phyloP scores from a whole-genome alignment of 164 flowering plant species.

The Warburgia ugandensis region DNA sequence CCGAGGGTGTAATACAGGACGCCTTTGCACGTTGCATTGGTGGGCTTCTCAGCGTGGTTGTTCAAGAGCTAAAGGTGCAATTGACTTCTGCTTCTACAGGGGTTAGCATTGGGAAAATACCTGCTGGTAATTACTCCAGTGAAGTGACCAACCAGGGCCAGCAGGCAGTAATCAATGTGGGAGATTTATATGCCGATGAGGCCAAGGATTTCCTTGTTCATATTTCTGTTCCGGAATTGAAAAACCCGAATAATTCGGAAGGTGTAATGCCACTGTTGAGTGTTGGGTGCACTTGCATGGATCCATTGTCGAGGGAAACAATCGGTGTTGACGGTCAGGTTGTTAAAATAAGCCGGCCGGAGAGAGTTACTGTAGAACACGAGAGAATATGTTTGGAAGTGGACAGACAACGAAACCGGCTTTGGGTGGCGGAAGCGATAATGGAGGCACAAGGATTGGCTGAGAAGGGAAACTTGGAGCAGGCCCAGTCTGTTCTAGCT shows the following conservation, averaged over 20 bases:
- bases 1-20: constrained; percentile 33
- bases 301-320: constrained; percentile 14
- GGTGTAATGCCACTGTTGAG: constrained; percentile 12
- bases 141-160: constrained; percentile 10
- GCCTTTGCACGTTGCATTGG: constrained; percentile 48
- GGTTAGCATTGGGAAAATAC: constrained; percentile 19
- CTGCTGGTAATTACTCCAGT: constrained; percentile 23
- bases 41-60: constrained; percentile 44
- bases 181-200: constrained; percentile 36
- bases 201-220: constrained; percentile 25
- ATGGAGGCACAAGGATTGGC: constrained; percentile 24
- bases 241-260: not conserved
- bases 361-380: constrained; percentile 5
- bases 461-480: constrained; percentile 20
- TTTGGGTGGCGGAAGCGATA: constrained; percentile 18
- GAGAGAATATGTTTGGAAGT: constrained; percentile 18
- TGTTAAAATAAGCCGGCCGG: constrained; percentile 18
- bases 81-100: constrained; percentile 16
- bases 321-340: constrained; percentile 6
- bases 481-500: constrained; percentile 18
- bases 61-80: constrained; percentile 21
- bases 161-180: constrained; percentile 27
- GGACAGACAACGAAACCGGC: constrained; percentile 27
- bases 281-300: constrained; percentile 17
- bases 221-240: constrained; percentile 16